Conservation (phyloP, 805 yeast species). For the Metschnikowia baotianmanensis region DNA sequence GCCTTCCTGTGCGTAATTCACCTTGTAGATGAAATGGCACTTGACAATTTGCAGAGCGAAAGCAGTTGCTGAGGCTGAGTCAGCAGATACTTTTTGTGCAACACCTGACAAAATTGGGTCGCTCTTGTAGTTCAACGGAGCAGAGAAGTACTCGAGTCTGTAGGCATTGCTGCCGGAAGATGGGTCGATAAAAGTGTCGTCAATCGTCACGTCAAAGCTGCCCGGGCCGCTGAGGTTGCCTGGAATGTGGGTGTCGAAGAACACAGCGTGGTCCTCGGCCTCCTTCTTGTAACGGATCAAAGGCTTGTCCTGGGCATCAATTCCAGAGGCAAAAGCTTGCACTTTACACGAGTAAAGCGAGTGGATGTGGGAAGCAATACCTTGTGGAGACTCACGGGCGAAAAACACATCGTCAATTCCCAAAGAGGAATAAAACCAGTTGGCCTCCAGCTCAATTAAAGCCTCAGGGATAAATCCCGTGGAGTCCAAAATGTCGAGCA, state of each 20-base stretch:
- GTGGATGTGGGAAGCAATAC: slow-evolving; percentile 79
- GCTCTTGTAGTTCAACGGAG: slow-evolving; percentile 50
- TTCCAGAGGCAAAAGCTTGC: slow-evolving; percentile 66
- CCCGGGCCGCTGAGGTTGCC: slow-evolving; percentile 30
- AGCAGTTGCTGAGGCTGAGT: slow-evolving; percentile 13
- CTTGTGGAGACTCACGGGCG: slow-evolving; percentile 77
- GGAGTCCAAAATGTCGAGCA: slow-evolving; percentile 74
- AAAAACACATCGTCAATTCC: slow-evolving; percentile 93
- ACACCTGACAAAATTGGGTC: slow-evolving; percentile 46
- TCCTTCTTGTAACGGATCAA: slow-evolving; percentile 79
- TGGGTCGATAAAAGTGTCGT: slow-evolving; percentile 73
- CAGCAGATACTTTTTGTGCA: slow-evolving; percentile 27
- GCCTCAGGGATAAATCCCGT: slow-evolving; percentile 88
- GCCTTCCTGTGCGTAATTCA: slow-evolving; percentile 30
- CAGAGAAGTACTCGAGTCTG: slow-evolving; percentile 76
- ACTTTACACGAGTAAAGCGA: slow-evolving; percentile 91
- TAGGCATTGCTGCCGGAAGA: slow-evolving; percentile 43
- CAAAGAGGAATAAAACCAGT: slow-evolving; percentile 82
- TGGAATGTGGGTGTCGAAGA: slow-evolving; percentile 70
- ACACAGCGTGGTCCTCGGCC: slow-evolving; percentile 83
- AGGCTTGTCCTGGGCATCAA: slow-evolving; percentile 49
- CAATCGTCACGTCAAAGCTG: slow-evolving; percentile 71
- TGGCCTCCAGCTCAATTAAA: slow-evolving; percentile 80
- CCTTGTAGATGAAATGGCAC: slow-evolving; percentile 83
- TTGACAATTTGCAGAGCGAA: slow-evolving; percentile 51